These are phyloP conservation scores for Pestalotiopsis sp. DNA, from an alignment of 2,329 filamentous ascomycete species.

Conservation along the genomic window DNA sequence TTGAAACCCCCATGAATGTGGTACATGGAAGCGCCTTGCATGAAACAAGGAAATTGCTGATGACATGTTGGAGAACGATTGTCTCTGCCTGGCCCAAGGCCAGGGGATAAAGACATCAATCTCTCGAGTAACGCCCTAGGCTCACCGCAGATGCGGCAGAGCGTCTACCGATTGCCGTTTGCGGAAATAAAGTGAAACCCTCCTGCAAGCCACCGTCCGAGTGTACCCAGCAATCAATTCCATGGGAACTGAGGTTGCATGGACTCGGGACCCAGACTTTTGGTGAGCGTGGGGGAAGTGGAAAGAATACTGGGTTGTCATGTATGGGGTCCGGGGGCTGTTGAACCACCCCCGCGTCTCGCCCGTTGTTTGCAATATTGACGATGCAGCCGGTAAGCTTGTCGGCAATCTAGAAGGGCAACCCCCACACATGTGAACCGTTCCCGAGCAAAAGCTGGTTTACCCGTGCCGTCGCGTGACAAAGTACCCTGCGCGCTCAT, in stretches of 20 bases:
- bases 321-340: not conserved
- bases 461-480: conserved; percentile 1
- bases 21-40: not conserved
- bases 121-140: not conserved
- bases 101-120: not conserved
- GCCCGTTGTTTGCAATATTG: conserved; percentile 3
- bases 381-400: conserved; percentile 3
- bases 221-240: not conserved
- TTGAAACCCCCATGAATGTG: not conserved
- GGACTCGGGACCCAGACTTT: not conserved
- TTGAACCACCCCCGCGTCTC: not conserved
- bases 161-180: conserved; percentile 10
- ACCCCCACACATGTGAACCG: conserved; percentile 4
- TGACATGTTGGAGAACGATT: not conserved
- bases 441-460: not conserved
- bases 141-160: conserved; percentile 1
- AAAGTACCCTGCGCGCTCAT: conserved; percentile 28
- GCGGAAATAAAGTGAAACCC: conserved; percentile 3
- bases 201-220: not conserved
- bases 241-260: not conserved
- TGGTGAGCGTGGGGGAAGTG: not conserved
- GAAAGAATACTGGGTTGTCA: not conserved
- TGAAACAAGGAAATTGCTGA: conserved; percentile 4
- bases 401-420: not conserved
- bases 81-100: not conserved